phyloP scores from a whole-genome alignment of 2,329 filamentous ascomycete genomes.

The Aspergillus costaricaensis region DNA sequence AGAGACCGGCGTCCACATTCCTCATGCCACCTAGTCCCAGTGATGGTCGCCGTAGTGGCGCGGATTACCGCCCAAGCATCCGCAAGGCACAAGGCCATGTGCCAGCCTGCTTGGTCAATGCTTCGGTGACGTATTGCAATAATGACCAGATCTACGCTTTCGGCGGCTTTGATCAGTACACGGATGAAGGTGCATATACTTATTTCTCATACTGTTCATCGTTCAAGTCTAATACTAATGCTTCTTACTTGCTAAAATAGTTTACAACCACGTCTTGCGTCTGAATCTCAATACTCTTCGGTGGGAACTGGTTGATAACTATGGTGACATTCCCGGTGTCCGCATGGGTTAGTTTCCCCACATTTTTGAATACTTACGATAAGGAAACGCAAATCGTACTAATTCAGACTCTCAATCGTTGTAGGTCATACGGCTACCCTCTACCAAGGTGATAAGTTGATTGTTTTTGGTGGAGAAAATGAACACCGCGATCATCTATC shows the following conservation, averaged over 20 bases:
- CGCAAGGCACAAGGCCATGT: conserved; percentile 76
- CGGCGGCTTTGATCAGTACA: conserved; percentile 97
- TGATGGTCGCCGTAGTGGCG: conserved; percentile 61
- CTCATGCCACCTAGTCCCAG: conserved; percentile 86
- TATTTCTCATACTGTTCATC: neutral
- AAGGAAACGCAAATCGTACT: neutral
- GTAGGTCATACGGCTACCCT: conserved; percentile 90
- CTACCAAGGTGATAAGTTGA: conserved; percentile 90
- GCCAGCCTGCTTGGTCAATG: conserved; percentile 94
- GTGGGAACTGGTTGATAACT: conserved; percentile 97
- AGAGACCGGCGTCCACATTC: conserved; percentile 69
- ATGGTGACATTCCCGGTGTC: conserved; percentile 94
- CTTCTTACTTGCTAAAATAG: conserved; percentile 37
- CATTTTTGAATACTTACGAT: neutral
- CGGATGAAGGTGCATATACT: conserved; percentile 70
- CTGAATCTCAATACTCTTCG: conserved; percentile 84
- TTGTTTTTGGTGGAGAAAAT: conserved; percentile 97
- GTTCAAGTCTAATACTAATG: conserved; percentile 12
- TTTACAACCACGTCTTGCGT: conserved; percentile 95
- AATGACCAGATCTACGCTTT: conserved; percentile 98
- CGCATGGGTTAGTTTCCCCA: conserved; percentile 74
- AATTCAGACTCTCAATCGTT: neutral
- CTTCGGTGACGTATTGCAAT: conserved; percentile 96
- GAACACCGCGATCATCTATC: conserved; percentile 94
- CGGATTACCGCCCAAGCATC: conserved; percentile 82